Evolutionary conservation across 352 stramenopile genomes (phyloP), one percentile per base, ranked within the genome.

Genomic region (Phytophthora europaea): DNA sequence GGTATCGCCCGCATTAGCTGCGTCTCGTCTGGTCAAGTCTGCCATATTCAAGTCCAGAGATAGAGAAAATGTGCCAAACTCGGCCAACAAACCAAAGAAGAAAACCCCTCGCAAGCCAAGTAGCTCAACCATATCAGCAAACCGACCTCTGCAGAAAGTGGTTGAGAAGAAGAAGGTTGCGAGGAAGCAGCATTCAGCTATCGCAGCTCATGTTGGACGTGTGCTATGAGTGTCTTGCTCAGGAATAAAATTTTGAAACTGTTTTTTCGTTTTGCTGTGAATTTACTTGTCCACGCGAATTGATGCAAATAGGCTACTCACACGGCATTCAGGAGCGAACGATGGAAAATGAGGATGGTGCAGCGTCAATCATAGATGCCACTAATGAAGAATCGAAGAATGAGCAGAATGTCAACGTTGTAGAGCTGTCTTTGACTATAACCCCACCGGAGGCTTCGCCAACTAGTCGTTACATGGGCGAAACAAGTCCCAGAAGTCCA

Each of bases 171-270:
- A 72, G 61, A 72, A 71, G 18, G 3, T 5, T 13, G 6, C 38
- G 3, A 71, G 40, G 43, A 70, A 66, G 26, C 43, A 52, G 18
- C 23, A 60, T 26, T n/a, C 31, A 36, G 47, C n/a, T 18, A 48
- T 23, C 36, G 13, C 28, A 59, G 15, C 33, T 28, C 36, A 63
- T n/a, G 28, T 26, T 50, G 40, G 43, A 68, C 28, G 31, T 36
- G 23, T 65, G 18, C 23, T 70, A 50, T 70, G 45, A 70, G 45
- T 4, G n/a, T 36, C 20, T 23, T 26, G 16, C 51, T 65, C 47
- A 72, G n/a, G 56, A 70, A 70, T 67, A 75, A 64, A 22, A 48
- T 52, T 16, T 57, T 50, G 38, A 72, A 78, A 78, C 66, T 67
- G 52, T 67, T 53, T 54, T 26, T 26, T 26, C 23, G 23, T 60